Evolutionary conservation across 1,139 yeast species (phyloP), one percentile per base, ranked within the genome.

Genomic region (Saccharomyces hybrid): DNA sequence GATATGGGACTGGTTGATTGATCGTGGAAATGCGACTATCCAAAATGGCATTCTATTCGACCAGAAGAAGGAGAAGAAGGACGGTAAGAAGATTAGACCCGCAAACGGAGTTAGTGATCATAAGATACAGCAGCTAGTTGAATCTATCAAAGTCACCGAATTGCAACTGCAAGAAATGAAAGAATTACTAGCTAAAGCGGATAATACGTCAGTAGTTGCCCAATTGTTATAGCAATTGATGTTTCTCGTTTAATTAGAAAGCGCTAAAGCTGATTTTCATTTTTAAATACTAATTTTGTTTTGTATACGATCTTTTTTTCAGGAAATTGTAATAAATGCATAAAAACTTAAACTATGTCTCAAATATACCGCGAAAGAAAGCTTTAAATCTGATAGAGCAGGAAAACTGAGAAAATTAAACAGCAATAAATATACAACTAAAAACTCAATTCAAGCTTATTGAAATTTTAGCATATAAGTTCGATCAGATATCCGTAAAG

Each of bases 1-100:
- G 46, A 70, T 90, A 55, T 90, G 97, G 96, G 78, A 81, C 52
- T 90, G 97, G 97, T 78, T 89, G 48, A 81, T 82, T 54, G 79
- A 79, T 49, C 77, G 87, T 52, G 77, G 77, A 7, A 56, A 61
- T 51, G 70, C 66, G 4, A 63, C 68, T 32, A 11, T 38, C 54
- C 50, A 26, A 56, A 54, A 52, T 55, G 54, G 27, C 49, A 51
- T 46, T 52, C 59, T 25, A 56, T 58, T 48, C 55, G 55, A 38
- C 49, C 55, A 41, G 50, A 55, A 16, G 42, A 44, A 9, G 42
- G 46, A 54, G 29, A 51, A n/a, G 26, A 47, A 55, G 13, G 51
- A 46, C 19, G 29, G 7, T 27, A 47, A 49, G 9, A 25, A 47
- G 13, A 26, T 44, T 42, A 51, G 46, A 9, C 47, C 52, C 11